Evolutionary conservation across 805 yeast genomes (phyloP).

Genomic region (Isabelozyma heimii): DNA sequence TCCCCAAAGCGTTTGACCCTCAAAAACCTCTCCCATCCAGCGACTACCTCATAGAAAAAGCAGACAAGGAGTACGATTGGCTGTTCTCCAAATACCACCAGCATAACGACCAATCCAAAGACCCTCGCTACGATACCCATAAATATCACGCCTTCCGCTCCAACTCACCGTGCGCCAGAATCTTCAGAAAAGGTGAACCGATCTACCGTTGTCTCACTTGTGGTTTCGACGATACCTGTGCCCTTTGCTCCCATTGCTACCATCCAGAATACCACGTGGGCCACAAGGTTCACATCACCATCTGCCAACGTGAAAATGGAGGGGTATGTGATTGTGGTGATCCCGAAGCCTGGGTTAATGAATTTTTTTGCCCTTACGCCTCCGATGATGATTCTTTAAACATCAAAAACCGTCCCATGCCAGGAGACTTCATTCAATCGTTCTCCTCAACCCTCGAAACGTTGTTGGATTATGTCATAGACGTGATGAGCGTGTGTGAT

Average conservation of each 20-base stretch:
- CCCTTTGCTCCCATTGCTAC: constrained; percentile 75
- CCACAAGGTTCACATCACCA: constrained; percentile 65
- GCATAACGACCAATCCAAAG: constrained; percentile 9
- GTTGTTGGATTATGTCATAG: constrained; percentile 58
- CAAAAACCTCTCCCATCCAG: background rate
- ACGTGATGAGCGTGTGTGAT: constrained; percentile 53
- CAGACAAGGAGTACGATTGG: constrained; percentile 31
- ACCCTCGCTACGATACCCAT: constrained; percentile 17
- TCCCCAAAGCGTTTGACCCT: constrained; percentile 23
- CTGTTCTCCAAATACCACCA: constrained; percentile 27
- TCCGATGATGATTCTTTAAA: constrained; percentile 5
- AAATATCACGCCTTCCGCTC: constrained; percentile 47
- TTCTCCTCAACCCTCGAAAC: constrained; percentile 43
- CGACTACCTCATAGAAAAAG: background rate
- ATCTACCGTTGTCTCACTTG: constrained; percentile 74
- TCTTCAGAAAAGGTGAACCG: constrained; percentile 76
- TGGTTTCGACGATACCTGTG: constrained; percentile 81
- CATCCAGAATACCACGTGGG: constrained; percentile 66
- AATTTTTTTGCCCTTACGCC: constrained; percentile 47
- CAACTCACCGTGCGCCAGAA: constrained; percentile 70
- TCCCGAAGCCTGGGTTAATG: constrained; percentile 71
- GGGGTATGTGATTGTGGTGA: constrained; percentile 92
- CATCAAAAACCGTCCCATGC: constrained; percentile 23
- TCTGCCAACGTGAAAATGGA: constrained; percentile 66
- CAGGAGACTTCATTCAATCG: constrained; percentile 40